Evolutionary conservation across 2,329 filamentous ascomycete species (phyloP), one percentile per base, ranked within the genome.

Genomic region (Penicillium sp.): DNA sequence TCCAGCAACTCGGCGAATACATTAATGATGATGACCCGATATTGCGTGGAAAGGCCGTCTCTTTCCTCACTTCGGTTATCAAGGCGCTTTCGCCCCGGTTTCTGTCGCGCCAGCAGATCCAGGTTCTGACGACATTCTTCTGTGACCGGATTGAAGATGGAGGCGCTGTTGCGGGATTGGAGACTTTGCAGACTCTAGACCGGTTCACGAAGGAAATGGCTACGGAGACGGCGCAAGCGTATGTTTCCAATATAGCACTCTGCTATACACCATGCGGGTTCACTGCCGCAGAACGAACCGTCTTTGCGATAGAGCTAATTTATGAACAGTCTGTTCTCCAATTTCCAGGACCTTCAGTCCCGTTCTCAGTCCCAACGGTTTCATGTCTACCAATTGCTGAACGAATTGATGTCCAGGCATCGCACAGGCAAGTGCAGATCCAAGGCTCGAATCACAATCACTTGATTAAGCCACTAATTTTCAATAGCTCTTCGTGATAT

Each of bases 281-380:
- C n/a, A n/a, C n/a, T n/a, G n/a, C n/a, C n/a, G n/a, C n/a, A n/a
- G n/a, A n/a, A n/a, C n/a, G n/a, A n/a, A n/a, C n/a, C n/a, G n/a
- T n/a, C n/a, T n/a, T n/a, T n/a, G n/a, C n/a, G n/a, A n/a, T n/a
- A n/a, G n/a, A n/a, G n/a, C n/a, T 57, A 31, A 61, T 34, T 25
- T 14, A 28, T 16, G 10, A 37, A 39, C 45, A 74, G 72, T 5
- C 56, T 75, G 12, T 69, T 74, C 39, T 66, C 65, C 32, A 64
- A 74, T 44, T 72, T 79, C 38, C 70, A 75, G 18, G 72, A 77
- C 51, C 69, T 82, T 5, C 70, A 80, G 42, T 70, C 73, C 32
- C 75, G 78, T 34, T 77, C 77, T 47, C 80, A 79, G 54, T 71
- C 75, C n/a, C 77, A 80, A 45, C 72, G 80, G 43, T 81, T 80